phyloP scores from a whole-genome alignment of 2,329 filamentous ascomycete species.

The Colletotrichum destructivum region DNA sequence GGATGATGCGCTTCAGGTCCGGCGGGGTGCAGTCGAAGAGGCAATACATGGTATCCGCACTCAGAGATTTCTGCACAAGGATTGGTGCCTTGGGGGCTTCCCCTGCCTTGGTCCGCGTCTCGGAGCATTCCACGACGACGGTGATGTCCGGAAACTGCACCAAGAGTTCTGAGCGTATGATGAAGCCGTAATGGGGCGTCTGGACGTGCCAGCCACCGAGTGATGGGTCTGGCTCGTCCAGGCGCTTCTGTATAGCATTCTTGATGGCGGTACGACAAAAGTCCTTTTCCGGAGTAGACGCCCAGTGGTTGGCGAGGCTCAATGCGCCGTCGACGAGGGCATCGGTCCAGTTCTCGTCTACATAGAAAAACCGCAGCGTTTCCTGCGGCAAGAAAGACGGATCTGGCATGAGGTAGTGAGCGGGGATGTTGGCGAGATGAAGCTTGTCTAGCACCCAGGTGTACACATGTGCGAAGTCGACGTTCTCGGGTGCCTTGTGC shows the following conservation, averaged over 20 bases:
- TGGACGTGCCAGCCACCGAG: not conserved
- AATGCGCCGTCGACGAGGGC: slow-evolving; percentile 58
- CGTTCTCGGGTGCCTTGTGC: slow-evolving; percentile 47
- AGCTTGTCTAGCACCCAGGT: slow-evolving; percentile 55
- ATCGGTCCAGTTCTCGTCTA: slow-evolving; percentile 57
- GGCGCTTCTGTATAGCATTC: no score
- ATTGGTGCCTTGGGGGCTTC: not conserved
- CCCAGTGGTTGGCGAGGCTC: slow-evolving; percentile 53
- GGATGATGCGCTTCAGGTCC: not conserved
- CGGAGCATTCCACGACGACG: not conserved
- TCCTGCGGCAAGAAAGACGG: slow-evolving; percentile 51
- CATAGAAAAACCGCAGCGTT: slow-evolving; percentile 55
- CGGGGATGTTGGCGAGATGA: slow-evolving; percentile 55
- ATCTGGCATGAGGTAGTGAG: slow-evolving; percentile 57
- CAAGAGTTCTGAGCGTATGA: not conserved
- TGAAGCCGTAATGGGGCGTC: not conserved
- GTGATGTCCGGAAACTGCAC: not conserved
- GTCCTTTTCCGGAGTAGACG: not conserved
- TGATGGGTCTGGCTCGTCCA: no score
- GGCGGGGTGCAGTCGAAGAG: not conserved
- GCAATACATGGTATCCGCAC: not conserved
- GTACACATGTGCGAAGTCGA: slow-evolving; percentile 57
- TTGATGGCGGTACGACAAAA: not conserved
- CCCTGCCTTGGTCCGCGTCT: not conserved
- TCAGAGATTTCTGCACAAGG: not conserved